Evolutionary conservation across 2,329 filamentous ascomycete species (phyloP), one percentile per base, ranked within the genome.

Genomic region (Hypoxylon sp.): DNA sequence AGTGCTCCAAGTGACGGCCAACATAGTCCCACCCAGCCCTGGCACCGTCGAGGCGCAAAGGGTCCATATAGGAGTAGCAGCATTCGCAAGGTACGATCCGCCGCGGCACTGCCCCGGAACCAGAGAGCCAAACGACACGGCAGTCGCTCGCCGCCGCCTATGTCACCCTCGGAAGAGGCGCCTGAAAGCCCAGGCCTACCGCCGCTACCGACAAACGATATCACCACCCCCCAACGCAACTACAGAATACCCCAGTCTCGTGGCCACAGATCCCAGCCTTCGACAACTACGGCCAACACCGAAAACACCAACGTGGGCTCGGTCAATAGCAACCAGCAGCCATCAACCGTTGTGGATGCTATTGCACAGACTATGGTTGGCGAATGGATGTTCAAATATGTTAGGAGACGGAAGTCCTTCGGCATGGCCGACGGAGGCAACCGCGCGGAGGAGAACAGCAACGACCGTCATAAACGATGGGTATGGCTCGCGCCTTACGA

Each of bases 311-410:
- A 79, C 65, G 73, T 79, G 67, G 83, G 83, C 41, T 89, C 85
- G 3, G 81, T 84, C 56, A 84, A 81, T 43, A 88, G 84, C 69
- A 80, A 82, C 10, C 84, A 87, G 28, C 89, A 93, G 69, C 87
- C 89, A 44, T 90, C 90, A 0, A 91, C 89, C 46, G 92, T 98
- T 13, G 94, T 99, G 5, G 95, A 98, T 79, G 93, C 95, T 3
- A 98, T 99, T 77, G 94, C 95, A 1, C 94, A 97, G 74, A 96
- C 94, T 0, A 99, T 99, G 95, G 93, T 99, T 28, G 95, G 95
- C 37, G 95, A 98, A 73, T 95, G 92, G 91, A 94, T 96, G 91
- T 94, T 90, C 82, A 96, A 96, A 78, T 95, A 96, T 73, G 91
- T 94, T 32, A 86, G 92, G 53, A 87, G 92, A 75, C 88, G 94